Base-by-base conservation (phyloP, 176 grass and related monocot species). In the Puya raimondii region DNA sequence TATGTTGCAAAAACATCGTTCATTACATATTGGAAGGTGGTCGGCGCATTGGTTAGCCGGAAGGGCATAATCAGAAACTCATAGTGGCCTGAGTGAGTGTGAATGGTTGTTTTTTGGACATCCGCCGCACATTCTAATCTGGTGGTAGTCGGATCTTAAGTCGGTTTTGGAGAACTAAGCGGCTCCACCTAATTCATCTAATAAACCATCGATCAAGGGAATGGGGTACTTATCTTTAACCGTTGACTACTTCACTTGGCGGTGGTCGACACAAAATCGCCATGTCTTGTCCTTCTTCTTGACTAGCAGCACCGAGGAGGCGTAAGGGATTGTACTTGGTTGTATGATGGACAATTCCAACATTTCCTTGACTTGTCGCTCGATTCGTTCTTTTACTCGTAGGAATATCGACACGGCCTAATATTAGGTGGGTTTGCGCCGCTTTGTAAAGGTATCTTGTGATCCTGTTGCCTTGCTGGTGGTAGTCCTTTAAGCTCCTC, bases 111-210 rank as follows among this genome's bases (percentile, higher is more conserved):
- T n/a, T 72, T 72, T 1, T 12, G 48, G 4, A 72, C 47, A 2
- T 54, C 69, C 7, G 1, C 50, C 14, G 17, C 49, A 1, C 51
- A 3, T 4, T 25, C n/a, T 54, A 2, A 25, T 16, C 14, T 72
- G 69, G 12, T 72, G 69, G 23, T 72, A 72, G 10, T 49, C 16
- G 0, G 49, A 51, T 1, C 69, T 3, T 2, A 54, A 56, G 48
- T 72, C 69, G 3, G 53, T 56, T 9, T 72, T 72, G 0, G 69
- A 53, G 51, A 72, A n/a, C n/a, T n/a, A n/a, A 72, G 5, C 9
- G 51, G 51, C 51, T 11, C 51, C 1, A 9, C 1, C 51, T 1
- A 56, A 10, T 12, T 23, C 23, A 2, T 74, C 53, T 0, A 74
- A 6, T 2, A 73, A 4, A 7, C 59, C 70, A 58, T 73, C 17